These are phyloP conservation scores for Phytophthora aleatoria DNA, from an alignment of 352 stramenopile species.

Conservation along the genomic window DNA sequence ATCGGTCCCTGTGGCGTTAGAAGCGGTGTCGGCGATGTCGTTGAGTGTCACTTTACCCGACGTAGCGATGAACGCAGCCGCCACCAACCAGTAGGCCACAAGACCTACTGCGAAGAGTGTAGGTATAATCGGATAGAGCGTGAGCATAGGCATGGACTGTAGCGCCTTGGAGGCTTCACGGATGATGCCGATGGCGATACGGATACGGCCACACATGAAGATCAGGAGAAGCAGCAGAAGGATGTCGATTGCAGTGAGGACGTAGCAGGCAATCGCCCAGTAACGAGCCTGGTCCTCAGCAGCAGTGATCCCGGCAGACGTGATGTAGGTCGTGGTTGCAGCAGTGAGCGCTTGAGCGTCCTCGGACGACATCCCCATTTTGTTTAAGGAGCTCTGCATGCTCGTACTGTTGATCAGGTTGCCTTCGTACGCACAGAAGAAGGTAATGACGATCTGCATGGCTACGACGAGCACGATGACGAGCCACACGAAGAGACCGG, in stretches of 20 bases:
- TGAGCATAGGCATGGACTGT: conserved; percentile 76
- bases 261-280: conserved; percentile 79
- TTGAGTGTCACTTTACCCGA: conserved; percentile 57
- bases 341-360: conserved; percentile 37
- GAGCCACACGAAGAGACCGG: conserved; percentile 82
- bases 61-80: conserved; percentile 79
- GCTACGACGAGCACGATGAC: conserved; percentile 65
- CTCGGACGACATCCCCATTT: conserved; percentile 51
- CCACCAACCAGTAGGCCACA: conserved; percentile 79
- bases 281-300: conserved; percentile 62
- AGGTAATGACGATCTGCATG: conserved; percentile 72
- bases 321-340: conserved; percentile 62
- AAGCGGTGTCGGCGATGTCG: conserved; percentile 42
- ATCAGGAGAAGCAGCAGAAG: conserved; percentile 71
- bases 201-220: conserved; percentile 85
- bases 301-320: conserved; percentile 50
- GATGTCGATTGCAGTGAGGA: conserved; percentile 69
- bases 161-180: conserved; percentile 83
- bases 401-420: conserved; percentile 57
- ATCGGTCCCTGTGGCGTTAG: conserved; percentile 23
- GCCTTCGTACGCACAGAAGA: conserved; percentile 82
- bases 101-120: conserved; percentile 68
- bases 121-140: conserved; percentile 77
- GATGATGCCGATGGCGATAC: conserved; percentile 88
- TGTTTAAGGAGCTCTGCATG: conserved; percentile 53